Conservation (phyloP, 305 asterid species). For the Plantago coronopus region DNA sequence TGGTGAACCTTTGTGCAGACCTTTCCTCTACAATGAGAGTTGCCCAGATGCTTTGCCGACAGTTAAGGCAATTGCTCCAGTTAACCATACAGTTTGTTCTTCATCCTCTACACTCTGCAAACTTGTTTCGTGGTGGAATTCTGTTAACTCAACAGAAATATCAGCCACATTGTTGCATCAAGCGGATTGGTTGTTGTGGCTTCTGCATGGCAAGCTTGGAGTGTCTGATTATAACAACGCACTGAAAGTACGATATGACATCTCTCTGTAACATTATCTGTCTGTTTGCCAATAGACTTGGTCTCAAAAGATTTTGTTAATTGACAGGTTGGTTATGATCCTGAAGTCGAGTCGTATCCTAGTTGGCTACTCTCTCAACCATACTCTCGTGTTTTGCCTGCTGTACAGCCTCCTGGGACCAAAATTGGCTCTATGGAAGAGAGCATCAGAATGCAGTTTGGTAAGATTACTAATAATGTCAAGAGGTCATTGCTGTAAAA, state of each 20-base stretch:
- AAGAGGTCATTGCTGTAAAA: neutral
- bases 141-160: conserved; percentile 35
- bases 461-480: conserved; percentile 32
- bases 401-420: conserved; percentile 85
- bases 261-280: conserved; percentile 10
- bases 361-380: conserved; percentile 79
- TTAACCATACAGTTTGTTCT: conserved; percentile 84
- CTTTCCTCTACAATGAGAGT: conserved; percentile 77
- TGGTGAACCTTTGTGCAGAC: conserved; percentile 63
- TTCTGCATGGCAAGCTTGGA: conserved; percentile 91
- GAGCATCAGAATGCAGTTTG: conserved; percentile 47
- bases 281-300: conserved; percentile 4
- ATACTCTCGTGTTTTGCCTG: conserved; percentile 61
- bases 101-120: conserved; percentile 89
- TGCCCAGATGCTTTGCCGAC: conserved; percentile 69
- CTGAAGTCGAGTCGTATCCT: conserved; percentile 79
- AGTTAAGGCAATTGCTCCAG: conserved; percentile 80
- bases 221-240: conserved; percentile 89
- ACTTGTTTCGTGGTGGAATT: conserved; percentile 89
- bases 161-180: conserved; percentile 80
- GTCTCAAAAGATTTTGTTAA: conserved; percentile 5
- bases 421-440: conserved; percentile 59
- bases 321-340: conserved; percentile 88
- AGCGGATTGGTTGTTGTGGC: conserved; percentile 94
- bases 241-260: conserved; percentile 48